Evolutionary conservation across 1,139 yeast genomes (phyloP).

Genomic region (Kodamaea fungicola): DNA sequence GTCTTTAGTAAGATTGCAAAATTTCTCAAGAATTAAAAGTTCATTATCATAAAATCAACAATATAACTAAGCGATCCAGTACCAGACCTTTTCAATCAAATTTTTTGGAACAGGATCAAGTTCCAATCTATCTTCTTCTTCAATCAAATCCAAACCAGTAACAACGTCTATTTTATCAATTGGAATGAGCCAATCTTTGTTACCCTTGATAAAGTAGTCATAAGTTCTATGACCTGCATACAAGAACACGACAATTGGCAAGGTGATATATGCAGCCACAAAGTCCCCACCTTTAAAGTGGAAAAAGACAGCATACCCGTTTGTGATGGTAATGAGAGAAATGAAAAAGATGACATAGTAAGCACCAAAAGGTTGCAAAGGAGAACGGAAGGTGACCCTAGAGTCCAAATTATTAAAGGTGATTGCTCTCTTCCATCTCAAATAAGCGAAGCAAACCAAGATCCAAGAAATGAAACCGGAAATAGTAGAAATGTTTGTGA

Average conservation of each 20-base stretch:
- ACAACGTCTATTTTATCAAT: slow-evolving; percentile 41
- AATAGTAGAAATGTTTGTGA: slow-evolving; percentile 68
- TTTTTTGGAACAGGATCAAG: slow-evolving; percentile 19
- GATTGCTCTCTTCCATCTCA: slow-evolving; percentile 56
- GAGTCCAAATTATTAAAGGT: slow-evolving; percentile 36
- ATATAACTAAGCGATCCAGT: slow-evolving; percentile 15
- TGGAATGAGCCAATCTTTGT: slow-evolving; percentile 32
- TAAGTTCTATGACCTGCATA: slow-evolving; percentile 42
- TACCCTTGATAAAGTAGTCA: slow-evolving; percentile 26
- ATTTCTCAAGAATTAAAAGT: no score
- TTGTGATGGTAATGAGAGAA: slow-evolving; percentile 46
- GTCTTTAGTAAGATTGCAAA: no score
- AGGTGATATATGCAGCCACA: slow-evolving; percentile 58
- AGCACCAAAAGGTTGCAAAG: slow-evolving; percentile 49
- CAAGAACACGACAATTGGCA: slow-evolving; percentile 50
- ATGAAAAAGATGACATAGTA: slow-evolving; percentile 48
- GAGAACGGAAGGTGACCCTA: slow-evolving; percentile 47
- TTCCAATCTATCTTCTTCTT: slow-evolving; percentile 21
- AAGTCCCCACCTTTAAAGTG: slow-evolving; percentile 49
- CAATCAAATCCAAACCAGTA: slow-evolving; percentile 42
- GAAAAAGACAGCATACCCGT: slow-evolving; percentile 59
- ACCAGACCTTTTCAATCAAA: slow-evolving; percentile 19
- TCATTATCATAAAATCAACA: no score
- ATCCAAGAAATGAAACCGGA: slow-evolving; percentile 73
- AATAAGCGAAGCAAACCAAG: slow-evolving; percentile 41